Evolutionary conservation across 805 yeast genomes (phyloP).

Genomic region (Pichia exigua): DNA sequence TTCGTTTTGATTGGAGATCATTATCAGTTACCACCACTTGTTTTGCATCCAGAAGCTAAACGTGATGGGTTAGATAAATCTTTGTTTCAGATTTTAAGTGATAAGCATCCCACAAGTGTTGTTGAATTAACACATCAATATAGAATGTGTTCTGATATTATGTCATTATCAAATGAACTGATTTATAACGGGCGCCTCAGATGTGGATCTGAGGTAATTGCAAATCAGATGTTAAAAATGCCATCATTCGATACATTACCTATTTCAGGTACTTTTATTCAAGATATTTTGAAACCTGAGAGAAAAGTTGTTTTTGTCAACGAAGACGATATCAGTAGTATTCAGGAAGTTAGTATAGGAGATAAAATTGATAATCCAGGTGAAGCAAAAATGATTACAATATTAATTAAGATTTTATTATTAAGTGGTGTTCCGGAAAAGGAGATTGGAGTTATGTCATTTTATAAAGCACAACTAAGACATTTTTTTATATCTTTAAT

Average conservation of each 20-base stretch:
- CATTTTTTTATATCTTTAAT: conserved; percentile 30
- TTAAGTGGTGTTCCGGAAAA: conserved; percentile 50
- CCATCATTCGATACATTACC: conserved; percentile 32
- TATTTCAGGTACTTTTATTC: conserved; percentile 6
- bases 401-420: conserved; percentile 51
- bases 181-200: conserved; percentile 68
- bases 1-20: conserved; percentile 97
- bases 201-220: conserved; percentile 66
- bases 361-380: conserved; percentile 66
- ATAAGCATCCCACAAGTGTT: conserved; percentile 65
- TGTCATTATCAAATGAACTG: conserved; percentile 71
- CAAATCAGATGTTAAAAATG: conserved; percentile 45
- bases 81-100: conserved; percentile 67
- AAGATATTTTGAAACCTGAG: conserved; percentile 40
- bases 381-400: conserved; percentile 61
- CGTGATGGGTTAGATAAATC: conserved; percentile 63
- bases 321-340: conserved; percentile 60
- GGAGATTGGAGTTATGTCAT: conserved; percentile 80
- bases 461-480: conserved; percentile 73
- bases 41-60: conserved; percentile 59
- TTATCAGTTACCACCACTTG: conserved; percentile 85
- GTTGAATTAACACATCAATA: conserved; percentile 76
- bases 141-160: conserved; percentile 86
- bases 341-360: conserved; percentile 42
- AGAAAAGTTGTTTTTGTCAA: conserved; percentile 69